A percentile compares a stretch with the other conserved stretches of the same genome.
Conservation (phyloP, 192 early-diverging fungal genomes). For the Gigaspora rosea region DNA sequence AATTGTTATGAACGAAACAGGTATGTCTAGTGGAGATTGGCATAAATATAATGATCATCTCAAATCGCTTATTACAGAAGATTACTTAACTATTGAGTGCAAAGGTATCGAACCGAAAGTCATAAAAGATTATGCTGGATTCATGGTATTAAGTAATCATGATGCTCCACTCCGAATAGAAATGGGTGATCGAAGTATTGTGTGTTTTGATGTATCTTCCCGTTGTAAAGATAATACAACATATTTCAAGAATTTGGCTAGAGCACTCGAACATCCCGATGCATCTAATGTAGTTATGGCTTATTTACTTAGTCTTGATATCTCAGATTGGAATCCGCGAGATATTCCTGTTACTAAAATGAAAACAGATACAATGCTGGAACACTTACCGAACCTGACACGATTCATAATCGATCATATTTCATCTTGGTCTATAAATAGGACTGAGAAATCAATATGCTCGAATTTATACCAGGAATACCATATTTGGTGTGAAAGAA, state of each 20-base stretch:
- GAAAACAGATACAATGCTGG: not conserved
- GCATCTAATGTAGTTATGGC: not conserved
- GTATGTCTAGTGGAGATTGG: not conserved
- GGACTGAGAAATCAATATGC: too few relatives aligned
- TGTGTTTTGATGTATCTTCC: not conserved
- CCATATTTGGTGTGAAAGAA: too few relatives aligned
- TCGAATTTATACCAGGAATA: too few relatives aligned
- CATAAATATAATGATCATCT: too few relatives aligned
- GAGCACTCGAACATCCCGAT: not conserved
- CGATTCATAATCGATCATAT: too few relatives aligned
- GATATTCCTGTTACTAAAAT: not conserved
- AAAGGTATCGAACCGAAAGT: not conserved
- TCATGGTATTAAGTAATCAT: constrained; percentile 15
- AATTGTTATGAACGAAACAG: constrained; percentile 14
- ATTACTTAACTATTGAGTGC: constrained; percentile 2
- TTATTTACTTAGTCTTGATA: too few relatives aligned
- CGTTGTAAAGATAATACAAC: not conserved
- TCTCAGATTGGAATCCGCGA: too few relatives aligned
- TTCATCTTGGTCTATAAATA: too few relatives aligned
- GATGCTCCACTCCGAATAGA: not conserved
- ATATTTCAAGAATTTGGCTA: not conserved
- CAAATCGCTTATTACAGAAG: not conserved
- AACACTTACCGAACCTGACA: not conserved
- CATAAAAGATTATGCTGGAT: constrained; percentile 13
- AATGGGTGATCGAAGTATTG: not conserved